These are phyloP conservation scores for Chaetomiaceae sp. DNA, from an alignment of 2,329 filamentous ascomycete species.

Conservation along the genomic window DNA sequence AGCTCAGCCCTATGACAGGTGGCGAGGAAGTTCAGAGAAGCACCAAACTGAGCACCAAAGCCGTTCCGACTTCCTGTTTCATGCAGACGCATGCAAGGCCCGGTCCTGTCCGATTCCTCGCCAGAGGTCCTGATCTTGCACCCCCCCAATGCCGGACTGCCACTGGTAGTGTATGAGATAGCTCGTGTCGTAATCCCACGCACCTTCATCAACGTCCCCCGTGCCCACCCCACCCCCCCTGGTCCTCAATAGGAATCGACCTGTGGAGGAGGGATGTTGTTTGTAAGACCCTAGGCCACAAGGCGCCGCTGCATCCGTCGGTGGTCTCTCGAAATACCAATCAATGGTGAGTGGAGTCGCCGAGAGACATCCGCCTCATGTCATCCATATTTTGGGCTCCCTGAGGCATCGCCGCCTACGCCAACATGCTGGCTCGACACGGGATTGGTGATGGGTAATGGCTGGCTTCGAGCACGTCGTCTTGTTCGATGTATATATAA, in stretches of 20 bases:
- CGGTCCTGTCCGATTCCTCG: conserved; percentile 9
- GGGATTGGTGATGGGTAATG: conserved; percentile 5
- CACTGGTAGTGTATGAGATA: too few species aligned
- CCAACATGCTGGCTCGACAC: conserved; percentile 7
- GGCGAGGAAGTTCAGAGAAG: background rate
- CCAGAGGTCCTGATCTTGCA: conserved; percentile 15
- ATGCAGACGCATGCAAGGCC: background rate
- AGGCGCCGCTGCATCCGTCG: conserved; percentile 1
- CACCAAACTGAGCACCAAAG: conserved; percentile 7
- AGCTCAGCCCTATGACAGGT: conserved; percentile 20
- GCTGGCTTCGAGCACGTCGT: background rate
- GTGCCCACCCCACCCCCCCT: conserved; percentile 3
- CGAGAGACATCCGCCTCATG: conserved; percentile 11
- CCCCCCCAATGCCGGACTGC: too few species aligned
- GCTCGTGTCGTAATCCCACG: conserved; percentile 8
- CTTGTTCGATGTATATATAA: conserved; percentile 22
- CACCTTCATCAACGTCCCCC: background rate
- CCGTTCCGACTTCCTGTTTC: conserved; percentile 10
- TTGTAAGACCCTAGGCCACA: conserved; percentile 1
- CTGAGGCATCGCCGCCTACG: conserved; percentile 17
- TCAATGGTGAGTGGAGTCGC: conserved; percentile 4
- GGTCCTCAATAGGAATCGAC: background rate
- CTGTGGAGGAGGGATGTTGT: conserved; percentile 1
- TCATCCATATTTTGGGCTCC: conserved; percentile 7
- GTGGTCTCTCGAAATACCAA: conserved; percentile 10